A percentile compares a stretch with the other conserved stretches of the same genome.
phyloP scores from a whole-genome alignment of 139 green algal species.

The Raphidocelis subcapitata region DNA sequence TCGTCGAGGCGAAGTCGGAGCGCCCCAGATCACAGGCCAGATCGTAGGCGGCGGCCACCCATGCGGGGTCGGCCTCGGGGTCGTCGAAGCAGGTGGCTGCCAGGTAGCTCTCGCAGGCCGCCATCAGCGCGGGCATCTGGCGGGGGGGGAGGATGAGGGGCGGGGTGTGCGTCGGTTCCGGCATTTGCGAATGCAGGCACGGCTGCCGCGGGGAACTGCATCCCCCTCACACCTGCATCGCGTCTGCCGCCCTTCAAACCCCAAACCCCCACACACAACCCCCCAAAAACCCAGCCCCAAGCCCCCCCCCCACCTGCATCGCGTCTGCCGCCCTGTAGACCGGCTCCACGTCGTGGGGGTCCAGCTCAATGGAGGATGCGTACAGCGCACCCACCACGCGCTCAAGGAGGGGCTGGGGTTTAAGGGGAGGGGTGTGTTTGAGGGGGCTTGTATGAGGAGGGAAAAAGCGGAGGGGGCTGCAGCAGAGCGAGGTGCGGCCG shows the following conservation, averaged over 20 bases:
- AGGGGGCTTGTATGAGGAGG: too few species aligned
- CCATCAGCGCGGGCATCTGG: slow-evolving; percentile 8
- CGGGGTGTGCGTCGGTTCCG: too few species aligned
- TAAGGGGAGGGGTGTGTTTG: too few species aligned
- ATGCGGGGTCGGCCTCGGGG: not conserved
- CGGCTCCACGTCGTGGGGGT: slow-evolving; percentile 8
- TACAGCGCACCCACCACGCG: slow-evolving; percentile 19
- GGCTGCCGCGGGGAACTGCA: too few species aligned
- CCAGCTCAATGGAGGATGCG: not conserved
- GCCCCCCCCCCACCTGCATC: slow-evolving; percentile 16
- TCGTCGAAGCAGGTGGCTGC: not conserved
- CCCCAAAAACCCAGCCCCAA: too few species aligned
- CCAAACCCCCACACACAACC: too few species aligned
- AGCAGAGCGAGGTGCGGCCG: too few species aligned
- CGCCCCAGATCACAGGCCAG: slow-evolving; percentile 17
- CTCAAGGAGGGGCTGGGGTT: slow-evolving; percentile 5
- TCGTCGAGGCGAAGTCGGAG: not conserved
- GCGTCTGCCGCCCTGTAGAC: slow-evolving; percentile 26
- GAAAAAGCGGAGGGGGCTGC: too few species aligned
- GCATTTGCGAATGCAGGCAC: too few species aligned
- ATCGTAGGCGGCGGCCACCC: slow-evolving; percentile 7
- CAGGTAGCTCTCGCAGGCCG: slow-evolving; percentile 24
- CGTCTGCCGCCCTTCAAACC: too few species aligned
- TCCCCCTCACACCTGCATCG: too few species aligned
- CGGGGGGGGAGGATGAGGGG: too few species aligned